Evolutionary conservation across 1,284 basidiomycete genomes (phyloP).

Genomic region (Ceratobasidium sp.): DNA sequence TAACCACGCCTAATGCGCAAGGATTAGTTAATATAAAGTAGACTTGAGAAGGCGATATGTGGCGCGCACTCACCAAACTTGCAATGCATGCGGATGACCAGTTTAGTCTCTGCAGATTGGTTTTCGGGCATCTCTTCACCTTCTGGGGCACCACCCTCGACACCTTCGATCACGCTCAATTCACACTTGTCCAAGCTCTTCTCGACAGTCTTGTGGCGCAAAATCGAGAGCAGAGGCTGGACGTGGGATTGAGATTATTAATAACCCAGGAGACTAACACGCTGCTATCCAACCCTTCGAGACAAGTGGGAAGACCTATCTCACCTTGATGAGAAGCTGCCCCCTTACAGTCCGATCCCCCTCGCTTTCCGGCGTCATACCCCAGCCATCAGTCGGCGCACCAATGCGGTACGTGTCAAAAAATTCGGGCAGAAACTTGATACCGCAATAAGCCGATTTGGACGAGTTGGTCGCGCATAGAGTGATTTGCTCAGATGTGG

Average conservation of each 20-base stretch:
- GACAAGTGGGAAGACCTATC: background rate
- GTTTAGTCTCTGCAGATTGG: constrained; percentile 62
- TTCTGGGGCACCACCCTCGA: constrained; percentile 56
- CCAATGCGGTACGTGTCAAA: constrained; percentile 73
- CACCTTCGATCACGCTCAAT: constrained; percentile 72
- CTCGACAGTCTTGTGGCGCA: constrained; percentile 79
- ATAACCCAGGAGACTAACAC: constrained; percentile 8
- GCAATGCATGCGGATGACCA: constrained; percentile 76
- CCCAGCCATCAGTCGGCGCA: constrained; percentile 48
- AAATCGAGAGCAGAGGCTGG: constrained; percentile 76
- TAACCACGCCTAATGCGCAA: constrained; percentile 73
- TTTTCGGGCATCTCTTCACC: constrained; percentile 72
- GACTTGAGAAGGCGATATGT: constrained; percentile 5
- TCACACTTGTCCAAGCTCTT: constrained; percentile 82
- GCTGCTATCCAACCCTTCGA: constrained; percentile 43
- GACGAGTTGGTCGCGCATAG: constrained; percentile 81
- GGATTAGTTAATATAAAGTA: too few species aligned
- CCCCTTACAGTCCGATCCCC: constrained; percentile 63
- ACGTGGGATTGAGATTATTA: constrained; percentile 3
- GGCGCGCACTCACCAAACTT: constrained; percentile 72
- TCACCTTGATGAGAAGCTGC: constrained; percentile 76
- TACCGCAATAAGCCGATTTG: constrained; percentile 81
- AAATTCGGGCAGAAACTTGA: constrained; percentile 75
- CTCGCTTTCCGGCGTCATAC: constrained; percentile 22
- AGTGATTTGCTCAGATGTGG: constrained; percentile 69